A percentile compares a stretch with the other conserved stretches of the same genome.
These are phyloP conservation scores for Xylaria curta DNA, from an alignment of 495 filamentous ascomycete species.

Conservation along the genomic window DNA sequence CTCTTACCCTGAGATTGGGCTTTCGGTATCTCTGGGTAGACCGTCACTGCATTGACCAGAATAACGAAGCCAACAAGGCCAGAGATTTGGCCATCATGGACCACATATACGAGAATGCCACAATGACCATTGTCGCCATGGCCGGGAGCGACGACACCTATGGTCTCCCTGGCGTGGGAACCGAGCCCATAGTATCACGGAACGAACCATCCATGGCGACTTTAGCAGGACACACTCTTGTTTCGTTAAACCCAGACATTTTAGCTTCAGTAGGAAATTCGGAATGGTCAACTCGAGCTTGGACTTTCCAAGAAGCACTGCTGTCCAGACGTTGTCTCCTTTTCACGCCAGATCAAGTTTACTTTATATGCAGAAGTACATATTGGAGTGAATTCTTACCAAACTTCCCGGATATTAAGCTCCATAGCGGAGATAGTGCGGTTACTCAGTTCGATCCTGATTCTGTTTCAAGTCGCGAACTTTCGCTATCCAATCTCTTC, in stretches of 20 bases:
- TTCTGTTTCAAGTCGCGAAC: not conserved
- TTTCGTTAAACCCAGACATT: not conserved
- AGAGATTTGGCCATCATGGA: constrained; percentile 32
- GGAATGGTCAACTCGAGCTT: constrained; percentile 16
- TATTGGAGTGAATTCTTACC: constrained; percentile 12
- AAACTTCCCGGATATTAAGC: not conserved
- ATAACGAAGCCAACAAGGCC: not conserved
- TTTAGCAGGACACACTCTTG: constrained; percentile 15
- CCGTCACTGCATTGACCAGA: constrained; percentile 13
- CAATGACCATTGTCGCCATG: constrained; percentile 43
- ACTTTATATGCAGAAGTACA: constrained; percentile 1
- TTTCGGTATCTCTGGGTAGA: constrained; percentile 24
- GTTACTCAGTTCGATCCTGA: constrained; percentile 2
- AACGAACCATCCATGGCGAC: not conserved
- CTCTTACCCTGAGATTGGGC: not conserved
- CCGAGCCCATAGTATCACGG: not conserved
- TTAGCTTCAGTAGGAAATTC: not conserved
- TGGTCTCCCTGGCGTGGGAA: constrained; percentile 39
- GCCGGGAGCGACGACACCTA: constrained; percentile 35
- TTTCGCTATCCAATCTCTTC: not conserved
- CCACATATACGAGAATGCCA: constrained; percentile 35
- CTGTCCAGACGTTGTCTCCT: not conserved
- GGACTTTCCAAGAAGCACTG: constrained; percentile 11
- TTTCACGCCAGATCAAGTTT: constrained; percentile 5
- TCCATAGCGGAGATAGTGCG: not conserved